Evolutionary conservation across 2,329 filamentous ascomycete genomes (phyloP).

Genomic region (Colletotrichum higginsianum): DNA sequence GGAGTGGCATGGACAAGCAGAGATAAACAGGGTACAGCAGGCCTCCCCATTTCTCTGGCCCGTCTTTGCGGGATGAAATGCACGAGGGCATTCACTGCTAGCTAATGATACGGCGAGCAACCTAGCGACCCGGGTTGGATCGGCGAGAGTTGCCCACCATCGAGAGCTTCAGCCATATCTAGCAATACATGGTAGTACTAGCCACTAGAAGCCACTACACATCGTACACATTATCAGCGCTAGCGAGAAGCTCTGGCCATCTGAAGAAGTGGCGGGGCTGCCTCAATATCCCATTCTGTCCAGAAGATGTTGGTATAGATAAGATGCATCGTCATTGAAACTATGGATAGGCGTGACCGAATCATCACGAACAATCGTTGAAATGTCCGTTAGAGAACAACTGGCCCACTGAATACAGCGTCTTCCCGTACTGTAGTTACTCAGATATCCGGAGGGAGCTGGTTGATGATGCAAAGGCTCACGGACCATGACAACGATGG

Average conservation of each 20-base stretch:
- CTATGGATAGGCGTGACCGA: not conserved
- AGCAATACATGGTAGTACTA: no score
- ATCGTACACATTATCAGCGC: not conserved
- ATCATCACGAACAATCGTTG: not conserved
- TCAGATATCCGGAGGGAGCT: not conserved
- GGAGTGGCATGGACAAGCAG: constrained; percentile 16
- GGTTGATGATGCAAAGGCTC: not conserved
- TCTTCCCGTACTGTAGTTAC: not conserved
- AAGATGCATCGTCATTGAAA: not conserved
- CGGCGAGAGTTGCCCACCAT: constrained; percentile 13
- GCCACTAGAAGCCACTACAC: not conserved
- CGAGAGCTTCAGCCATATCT: constrained; percentile 18
- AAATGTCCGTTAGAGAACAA: not conserved
- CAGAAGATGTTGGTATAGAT: not conserved
- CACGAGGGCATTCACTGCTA: not conserved
- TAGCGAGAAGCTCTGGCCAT: constrained; percentile 36
- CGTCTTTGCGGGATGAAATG: not conserved
- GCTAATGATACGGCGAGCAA: not conserved
- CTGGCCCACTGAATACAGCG: no score
- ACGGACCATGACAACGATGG: not conserved
- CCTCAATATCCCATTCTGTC: not conserved
- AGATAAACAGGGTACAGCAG: not conserved
- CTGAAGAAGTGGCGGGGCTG: constrained; percentile 7
- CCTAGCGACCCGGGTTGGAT: not conserved
- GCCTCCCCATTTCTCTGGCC: not conserved